A percentile compares a stretch with the other conserved stretches of the same genome.
Evolutionary conservation across 1,284 basidiomycete genomes (phyloP).

Genomic region (Afroboletus lepidellus): DNA sequence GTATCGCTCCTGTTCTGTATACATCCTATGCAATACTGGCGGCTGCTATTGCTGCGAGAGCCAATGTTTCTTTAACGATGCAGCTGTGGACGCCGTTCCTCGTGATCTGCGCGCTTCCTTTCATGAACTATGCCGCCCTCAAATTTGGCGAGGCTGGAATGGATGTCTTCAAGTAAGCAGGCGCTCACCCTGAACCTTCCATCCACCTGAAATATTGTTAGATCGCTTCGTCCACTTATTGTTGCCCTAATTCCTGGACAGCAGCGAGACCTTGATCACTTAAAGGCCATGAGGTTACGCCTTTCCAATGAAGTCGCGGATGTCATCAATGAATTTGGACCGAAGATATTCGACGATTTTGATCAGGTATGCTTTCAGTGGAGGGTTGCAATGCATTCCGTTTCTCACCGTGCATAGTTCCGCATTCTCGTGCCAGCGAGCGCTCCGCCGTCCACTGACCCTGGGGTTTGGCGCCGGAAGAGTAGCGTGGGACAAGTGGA

Average conservation of each 20-base stretch:
- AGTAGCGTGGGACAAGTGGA: conserved; percentile 74
- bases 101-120: conserved; percentile 76
- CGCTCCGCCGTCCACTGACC: conserved; percentile 71
- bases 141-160: conserved; percentile 99
- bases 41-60: conserved; percentile 72
- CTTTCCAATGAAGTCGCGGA: conserved; percentile 87
- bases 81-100: conserved; percentile 80
- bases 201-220: conserved; percentile 45
- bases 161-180: conserved; percentile 92
- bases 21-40: conserved; percentile 81
- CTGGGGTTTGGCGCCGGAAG: conserved; percentile 73
- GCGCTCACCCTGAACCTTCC: conserved; percentile 13
- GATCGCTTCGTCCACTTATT: conserved; percentile 89
- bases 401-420: conserved; percentile 44
- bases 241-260: conserved; percentile 91
- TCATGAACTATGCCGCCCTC: conserved; percentile 91
- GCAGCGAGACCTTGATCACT: conserved; percentile 76
- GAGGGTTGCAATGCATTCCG: neutral
- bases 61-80: conserved; percentile 62
- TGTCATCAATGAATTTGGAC: conserved; percentile 90
- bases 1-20: conserved; percentile 88
- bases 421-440: conserved; percentile 82
- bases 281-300: conserved; percentile 78
- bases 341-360: conserved; percentile 87
- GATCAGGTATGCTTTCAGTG: conserved; percentile 55